Evolutionary conservation across 768 basidiomycete species (phyloP).

Genomic region (Xanthoconium purpureum): DNA sequence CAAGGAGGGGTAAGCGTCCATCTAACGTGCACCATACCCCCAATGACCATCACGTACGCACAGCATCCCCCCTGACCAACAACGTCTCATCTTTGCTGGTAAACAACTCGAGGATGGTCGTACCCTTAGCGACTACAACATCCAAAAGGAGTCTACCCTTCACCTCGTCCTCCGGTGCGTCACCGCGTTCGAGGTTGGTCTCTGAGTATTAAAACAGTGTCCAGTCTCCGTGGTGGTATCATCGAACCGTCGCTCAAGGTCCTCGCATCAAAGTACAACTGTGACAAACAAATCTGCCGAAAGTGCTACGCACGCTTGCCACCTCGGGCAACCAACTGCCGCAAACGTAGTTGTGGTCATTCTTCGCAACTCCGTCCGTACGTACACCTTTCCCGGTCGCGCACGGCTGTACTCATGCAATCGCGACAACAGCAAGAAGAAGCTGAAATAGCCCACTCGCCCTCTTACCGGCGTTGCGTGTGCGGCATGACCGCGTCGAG

Average conservation of each 20-base stretch:
- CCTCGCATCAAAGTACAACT: slow-evolving; percentile 96
- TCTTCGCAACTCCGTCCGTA: slow-evolving; percentile 89
- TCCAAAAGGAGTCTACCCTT: slow-evolving; percentile 97
- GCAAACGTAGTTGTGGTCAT: slow-evolving; percentile 90
- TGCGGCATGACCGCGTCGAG: slow-evolving; percentile 4
- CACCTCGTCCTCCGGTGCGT: slow-evolving; percentile 92
- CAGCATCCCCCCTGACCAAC: slow-evolving; percentile 28
- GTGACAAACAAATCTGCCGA: slow-evolving; percentile 99
- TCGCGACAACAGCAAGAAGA: slow-evolving; percentile 71
- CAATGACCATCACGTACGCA: slow-evolving; percentile 29
- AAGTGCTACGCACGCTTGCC: slow-evolving; percentile 99
- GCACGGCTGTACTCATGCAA: neutral
- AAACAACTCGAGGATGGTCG: slow-evolving; percentile 99
- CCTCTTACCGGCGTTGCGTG: neutral
- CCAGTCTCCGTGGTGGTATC: slow-evolving; percentile 62
- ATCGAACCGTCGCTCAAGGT: slow-evolving; percentile 99
- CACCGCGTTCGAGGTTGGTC: no score
- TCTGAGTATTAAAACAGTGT: neutral
- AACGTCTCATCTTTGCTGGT: slow-evolving; percentile 61
- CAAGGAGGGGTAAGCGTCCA: slow-evolving; percentile 59
- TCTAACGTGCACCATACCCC: neutral
- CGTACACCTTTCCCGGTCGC: slow-evolving; percentile 35
- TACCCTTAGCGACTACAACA: slow-evolving; percentile 95
- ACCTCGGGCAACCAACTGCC: slow-evolving; percentile 98
- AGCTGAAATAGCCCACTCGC: slow-evolving; percentile 72